Evolutionary conservation across 2,329 filamentous ascomycete genomes (phyloP), one percentile per base, ranked within the genome.

Genomic region (Chalaropsis ovoidea): DNA sequence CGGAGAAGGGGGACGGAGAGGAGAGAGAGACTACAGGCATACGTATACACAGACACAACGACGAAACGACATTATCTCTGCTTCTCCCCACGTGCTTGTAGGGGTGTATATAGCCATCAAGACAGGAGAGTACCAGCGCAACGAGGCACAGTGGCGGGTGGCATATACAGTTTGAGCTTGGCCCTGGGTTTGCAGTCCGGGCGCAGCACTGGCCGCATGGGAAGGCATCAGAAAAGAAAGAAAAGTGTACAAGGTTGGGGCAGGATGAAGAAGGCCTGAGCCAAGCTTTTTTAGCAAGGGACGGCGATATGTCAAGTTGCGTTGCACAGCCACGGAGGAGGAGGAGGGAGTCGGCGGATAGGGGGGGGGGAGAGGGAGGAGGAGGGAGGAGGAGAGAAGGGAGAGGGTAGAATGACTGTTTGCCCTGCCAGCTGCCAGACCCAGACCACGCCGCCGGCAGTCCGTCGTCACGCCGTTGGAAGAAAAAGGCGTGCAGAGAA

Each of bases 11-110:
- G 13, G 42, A 43, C 7, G 58, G 58, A 11, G n/a, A 4, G 35
- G 61, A 10, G 15, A 64, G 42, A 49, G 15, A 64, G 42, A 49
- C 27, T 52, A 31, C 22, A 35, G 52, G 27, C 52, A 31, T 13
- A 27, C 45, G 19, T 42, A 47, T n/a, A 49, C 19, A 13, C 17
- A 49, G 5, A 49, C 45, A 49, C n/a, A n/a, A 62, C 41, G 43
- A 62, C 43, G 61, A 27, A 13, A 43, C 31, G 67, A 62, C 64
- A 58, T 56, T 64, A 42, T 58, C 54, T 58, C 31, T 24, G 61
- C 47, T 54, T 62, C 62, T 64, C 42, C 17, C 11, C 65, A 31
- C 27, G 3, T 31, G 52, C 7, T 3, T 31, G 24, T 56, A 35
- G 17, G 17, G 27, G 22, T 17, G 15, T 56, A 35, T n/a, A 31